A percentile compares a stretch with the other conserved stretches of the same genome.
Conservation (phyloP, 257 asterid genomes). For the Solanum piurae region DNA sequence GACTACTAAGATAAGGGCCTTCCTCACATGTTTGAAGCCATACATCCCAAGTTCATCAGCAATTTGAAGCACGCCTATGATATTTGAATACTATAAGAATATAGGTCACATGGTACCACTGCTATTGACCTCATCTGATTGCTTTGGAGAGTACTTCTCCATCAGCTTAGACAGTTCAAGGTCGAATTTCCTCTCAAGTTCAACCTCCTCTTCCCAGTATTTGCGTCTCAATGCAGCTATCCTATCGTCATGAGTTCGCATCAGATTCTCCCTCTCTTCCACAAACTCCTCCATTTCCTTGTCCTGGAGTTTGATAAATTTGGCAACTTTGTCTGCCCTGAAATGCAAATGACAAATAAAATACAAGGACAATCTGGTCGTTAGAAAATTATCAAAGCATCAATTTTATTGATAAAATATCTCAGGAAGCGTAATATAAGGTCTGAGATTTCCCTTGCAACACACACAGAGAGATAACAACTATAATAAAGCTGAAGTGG, state of each 20-base stretch:
- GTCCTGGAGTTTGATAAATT: not conserved
- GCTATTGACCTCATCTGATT: not conserved
- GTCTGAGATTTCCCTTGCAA: not conserved
- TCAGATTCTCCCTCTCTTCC: not conserved
- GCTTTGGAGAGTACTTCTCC: not conserved
- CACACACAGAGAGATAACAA: not conserved
- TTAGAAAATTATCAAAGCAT: not conserved
- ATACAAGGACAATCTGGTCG: not conserved
- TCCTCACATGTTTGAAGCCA: not conserved
- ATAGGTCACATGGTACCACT: not conserved
- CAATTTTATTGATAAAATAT: not conserved
- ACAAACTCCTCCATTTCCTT: not conserved
- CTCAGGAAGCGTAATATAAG: not conserved
- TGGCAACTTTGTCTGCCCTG: not conserved
- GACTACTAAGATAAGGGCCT: not conserved
- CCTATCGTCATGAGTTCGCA: not conserved
- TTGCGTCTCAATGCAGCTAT: not conserved
- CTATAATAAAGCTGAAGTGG: not conserved
- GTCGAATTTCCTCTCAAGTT: not conserved
- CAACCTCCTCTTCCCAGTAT: not conserved
- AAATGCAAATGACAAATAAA: not conserved
- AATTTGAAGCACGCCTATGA: not conserved
- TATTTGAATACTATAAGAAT: not conserved
- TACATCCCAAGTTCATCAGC: not conserved
- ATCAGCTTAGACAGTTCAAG: not conserved